phyloP scores from a whole-genome alignment of 805 yeast species.

The Saturnispora quitensis region DNA sequence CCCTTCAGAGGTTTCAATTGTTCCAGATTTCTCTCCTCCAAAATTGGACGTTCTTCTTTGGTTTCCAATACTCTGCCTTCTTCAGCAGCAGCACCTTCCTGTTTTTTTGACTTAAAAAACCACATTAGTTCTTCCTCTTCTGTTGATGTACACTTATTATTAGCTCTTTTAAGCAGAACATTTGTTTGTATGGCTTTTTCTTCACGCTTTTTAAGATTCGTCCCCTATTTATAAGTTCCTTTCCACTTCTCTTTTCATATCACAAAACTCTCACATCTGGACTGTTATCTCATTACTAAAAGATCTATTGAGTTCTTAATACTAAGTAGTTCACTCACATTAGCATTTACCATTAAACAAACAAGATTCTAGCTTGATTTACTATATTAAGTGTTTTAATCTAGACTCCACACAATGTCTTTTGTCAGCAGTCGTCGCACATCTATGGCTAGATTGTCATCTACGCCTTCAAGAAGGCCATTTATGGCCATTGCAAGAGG shows the following conservation, averaged over 20 bases:
- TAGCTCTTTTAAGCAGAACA: neutral
- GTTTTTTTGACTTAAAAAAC: neutral
- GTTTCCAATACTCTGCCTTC: neutral
- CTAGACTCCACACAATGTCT: neutral
- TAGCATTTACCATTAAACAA: neutral
- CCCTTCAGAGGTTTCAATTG: neutral
- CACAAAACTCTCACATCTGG: no score
- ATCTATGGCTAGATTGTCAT: slow-evolving; percentile 4
- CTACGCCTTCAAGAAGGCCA: slow-evolving; percentile 1
- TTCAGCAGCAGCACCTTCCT: neutral
- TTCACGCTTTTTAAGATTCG: neutral
- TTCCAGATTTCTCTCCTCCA: neutral
- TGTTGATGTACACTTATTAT: neutral
- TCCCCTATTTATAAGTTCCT: neutral
- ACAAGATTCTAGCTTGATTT: neutral
- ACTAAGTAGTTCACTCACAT: neutral
- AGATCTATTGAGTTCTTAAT: no score
- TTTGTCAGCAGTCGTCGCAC: neutral
- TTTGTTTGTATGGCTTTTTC: neutral
- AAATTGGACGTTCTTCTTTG: neutral
- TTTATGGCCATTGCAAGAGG: neutral
- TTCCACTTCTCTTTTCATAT: neutral
- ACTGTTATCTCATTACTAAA: no score
- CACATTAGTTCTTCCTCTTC: neutral
- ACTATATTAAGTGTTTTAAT: no score